A percentile compares a stretch with the other conserved stretches of the same genome.
These are phyloP conservation scores for Aspergillus wentii DNA, from an alignment of 495 filamentous ascomycete genomes.

Conservation along the genomic window DNA sequence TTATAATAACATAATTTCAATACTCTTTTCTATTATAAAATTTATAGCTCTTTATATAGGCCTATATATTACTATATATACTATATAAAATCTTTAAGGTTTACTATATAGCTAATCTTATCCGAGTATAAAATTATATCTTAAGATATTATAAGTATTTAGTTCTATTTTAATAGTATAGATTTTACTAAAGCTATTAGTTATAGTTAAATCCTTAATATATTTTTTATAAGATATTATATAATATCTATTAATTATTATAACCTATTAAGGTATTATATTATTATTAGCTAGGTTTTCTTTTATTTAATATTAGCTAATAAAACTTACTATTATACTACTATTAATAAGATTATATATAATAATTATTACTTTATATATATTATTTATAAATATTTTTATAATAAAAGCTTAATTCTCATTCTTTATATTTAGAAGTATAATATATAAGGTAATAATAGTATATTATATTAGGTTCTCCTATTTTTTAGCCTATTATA, in stretches of 20 bases:
- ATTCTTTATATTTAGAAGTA: constrained; percentile 1
- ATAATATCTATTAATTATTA: not conserved
- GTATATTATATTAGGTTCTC: constrained; percentile 2
- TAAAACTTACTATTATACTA: too few relatives aligned
- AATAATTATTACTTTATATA: not conserved
- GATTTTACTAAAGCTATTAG: not conserved
- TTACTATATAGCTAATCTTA: too few relatives aligned
- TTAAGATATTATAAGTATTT: too few relatives aligned
- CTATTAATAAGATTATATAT: constrained; percentile 1
- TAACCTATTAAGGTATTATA: constrained; percentile 1
- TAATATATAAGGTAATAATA: constrained; percentile 1
- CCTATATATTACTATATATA: too few relatives aligned
- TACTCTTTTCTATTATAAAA: constrained; percentile 1
- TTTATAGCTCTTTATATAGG: too few relatives aligned
- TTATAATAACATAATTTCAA: too few relatives aligned
- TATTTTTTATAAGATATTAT: not conserved
- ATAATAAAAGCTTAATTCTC: constrained; percentile 1
- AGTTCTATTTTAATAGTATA: not conserved
- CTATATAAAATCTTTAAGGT: too few relatives aligned
- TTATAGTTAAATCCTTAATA: not conserved
- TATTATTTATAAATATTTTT: constrained; percentile 2
- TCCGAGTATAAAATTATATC: too few relatives aligned
- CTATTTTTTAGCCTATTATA: constrained; percentile 2
- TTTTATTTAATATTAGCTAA: too few relatives aligned
- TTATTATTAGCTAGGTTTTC: too few relatives aligned